Base-by-base conservation (phyloP, 2,329 filamentous ascomycete species). In the Exophiala sideris region DNA sequence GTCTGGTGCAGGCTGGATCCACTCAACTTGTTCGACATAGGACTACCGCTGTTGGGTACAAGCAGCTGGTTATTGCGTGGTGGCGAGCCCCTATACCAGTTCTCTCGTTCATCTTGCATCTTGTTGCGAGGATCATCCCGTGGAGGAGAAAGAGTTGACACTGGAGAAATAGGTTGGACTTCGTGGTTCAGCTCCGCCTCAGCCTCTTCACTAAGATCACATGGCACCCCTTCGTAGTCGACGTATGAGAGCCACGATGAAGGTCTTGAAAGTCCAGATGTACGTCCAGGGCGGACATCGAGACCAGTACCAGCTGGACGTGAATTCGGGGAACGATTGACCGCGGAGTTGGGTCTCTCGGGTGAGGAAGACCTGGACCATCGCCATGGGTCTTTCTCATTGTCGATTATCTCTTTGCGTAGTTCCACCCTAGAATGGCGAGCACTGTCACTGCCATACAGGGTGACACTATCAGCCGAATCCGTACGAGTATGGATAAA, bases 401-500 rank as follows among this genome's bases (percentile, higher is more conserved):
- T 51, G 3, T 64, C 55, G 5, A 58, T 42, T 20, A 65, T 35
- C 10, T 61, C 59, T 50, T 64, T 63, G 41, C 57, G 57, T 16
- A 64, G 45, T 14, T 59, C 59, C 8, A 58, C 38, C 24, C 62
- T 48, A 3, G 62, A 64, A 35, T 57, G 56, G 41, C 57, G 60
- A 33, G 63, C 61, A 39, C 46, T 52, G 11, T 62, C 55, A 14
- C 53, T 59, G 24, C 56, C 58, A 45, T 62, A 58, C 10, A 60
- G 56, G 2, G 56, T 59, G 18, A 65, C 53, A 3, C 81, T 83
- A 32, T 80, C 79, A 9, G 80, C 78, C 2, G 85, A 89, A 44
- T 80, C 75, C 12, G 76, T 78, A 33, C 91, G 83, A 0, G 88
- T 95, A 66, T 94, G 86, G 71, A 88, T 82, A 70, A 95, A 96